A percentile compares a stretch with the other conserved stretches of the same genome.
phyloP scores from a whole-genome alignment of 78 protist species.

The Dictyostelium capitatum region DNA sequence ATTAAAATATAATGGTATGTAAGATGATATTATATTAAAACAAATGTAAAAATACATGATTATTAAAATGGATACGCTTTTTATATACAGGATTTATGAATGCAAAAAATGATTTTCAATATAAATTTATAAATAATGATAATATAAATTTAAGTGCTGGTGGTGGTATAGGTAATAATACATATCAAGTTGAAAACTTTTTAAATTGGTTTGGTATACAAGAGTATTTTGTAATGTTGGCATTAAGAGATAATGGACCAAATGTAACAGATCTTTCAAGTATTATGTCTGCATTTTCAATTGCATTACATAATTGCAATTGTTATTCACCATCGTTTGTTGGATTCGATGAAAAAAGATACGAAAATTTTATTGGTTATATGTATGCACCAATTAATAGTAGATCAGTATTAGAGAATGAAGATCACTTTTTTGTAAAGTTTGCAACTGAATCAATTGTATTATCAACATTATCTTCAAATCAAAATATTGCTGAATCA shows the following conservation, averaged over 20 bases:
- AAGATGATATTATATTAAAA: not conserved
- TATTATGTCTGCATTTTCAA: constrained; percentile 55
- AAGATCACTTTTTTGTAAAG: constrained; percentile 33
- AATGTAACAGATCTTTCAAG: constrained; percentile 53
- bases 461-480: not conserved
- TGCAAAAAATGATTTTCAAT: constrained; percentile 74
- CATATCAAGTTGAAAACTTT: constrained; percentile 59
- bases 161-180: not conserved
- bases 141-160: not conserved
- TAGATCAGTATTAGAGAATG: constrained; percentile 4
- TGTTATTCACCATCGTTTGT: constrained; percentile 74
- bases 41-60: not conserved
- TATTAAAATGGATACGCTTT: not conserved
- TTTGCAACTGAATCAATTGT: constrained; percentile 69
- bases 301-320: constrained; percentile 56
- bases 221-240: constrained; percentile 61
- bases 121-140: constrained; percentile 25
- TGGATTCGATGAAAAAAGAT: constrained; percentile 77
- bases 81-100: constrained; percentile 66
- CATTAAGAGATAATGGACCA: constrained; percentile 71
- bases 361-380: constrained; percentile 75
- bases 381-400: constrained; percentile 65
- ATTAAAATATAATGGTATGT: constrained; percentile 48
- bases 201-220: constrained; percentile 75
- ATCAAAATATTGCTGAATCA: constrained; percentile 66